Base-by-base conservation (phyloP, 495 filamentous ascomycete species). In the Tuber umbilicatum region DNA sequence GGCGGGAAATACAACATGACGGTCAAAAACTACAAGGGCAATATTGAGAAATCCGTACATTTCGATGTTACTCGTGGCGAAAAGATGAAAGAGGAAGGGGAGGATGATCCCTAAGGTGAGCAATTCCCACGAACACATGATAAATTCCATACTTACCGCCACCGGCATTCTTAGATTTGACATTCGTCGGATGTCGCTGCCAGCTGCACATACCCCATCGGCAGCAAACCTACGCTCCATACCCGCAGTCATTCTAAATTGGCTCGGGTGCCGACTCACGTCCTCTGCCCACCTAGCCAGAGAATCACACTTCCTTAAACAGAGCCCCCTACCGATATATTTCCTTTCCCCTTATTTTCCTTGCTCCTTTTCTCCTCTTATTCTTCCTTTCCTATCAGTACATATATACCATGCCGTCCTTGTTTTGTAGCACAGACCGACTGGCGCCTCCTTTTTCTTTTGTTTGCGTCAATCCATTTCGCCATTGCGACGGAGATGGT, bases 1-100 rank as follows among this genome's bases (percentile, higher is more conserved):
- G 89, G 91, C 35, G 93, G 92, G 37, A 91, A 91, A 81, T 99
- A 99, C 82, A 87, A 88, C 60, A 88, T 97, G 70, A 85, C 85
- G 17, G 85, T 87, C 68, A 82, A 82, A 74, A 86, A 90, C 81
- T 82, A 82, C 71, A 88, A 81, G 72, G 81, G 81, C 23, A 74
- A 75, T 19, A 67, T 74, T 9, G 76, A 83, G 37, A 79, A 83
- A 71, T 69, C 73, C n/a, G 41, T 82, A 14, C 38, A 68, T 27
- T 82, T 74, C 70, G 76, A 83, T 35, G 85, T 82, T 75, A 82
- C 83, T 2, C 71, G 77, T 6, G 83, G 79, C 35, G 73, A 84
- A 3, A 82, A 80, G 1, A 77, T 71, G 9, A 75, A 75, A 67
- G 69, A 67, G 68, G 42, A 70, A 47, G 50, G 50, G 37, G 45